Evolutionary conservation across 2,329 filamentous ascomycete genomes (phyloP).

Genomic region (Cytospora paraplurivora): DNA sequence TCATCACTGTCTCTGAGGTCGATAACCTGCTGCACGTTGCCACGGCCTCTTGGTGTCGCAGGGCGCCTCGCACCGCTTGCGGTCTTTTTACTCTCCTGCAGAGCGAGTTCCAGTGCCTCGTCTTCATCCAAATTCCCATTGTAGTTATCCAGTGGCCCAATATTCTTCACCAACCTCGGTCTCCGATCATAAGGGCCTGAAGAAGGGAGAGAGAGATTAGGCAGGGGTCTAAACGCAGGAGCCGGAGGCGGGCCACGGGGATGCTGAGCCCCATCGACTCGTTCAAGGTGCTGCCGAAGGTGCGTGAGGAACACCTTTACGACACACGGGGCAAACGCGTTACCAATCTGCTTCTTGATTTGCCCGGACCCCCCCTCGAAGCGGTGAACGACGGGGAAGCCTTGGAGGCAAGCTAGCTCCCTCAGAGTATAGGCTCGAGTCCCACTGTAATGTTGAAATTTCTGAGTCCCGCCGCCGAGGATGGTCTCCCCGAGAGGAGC

Average conservation of each 20-base stretch:
- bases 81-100: slow-evolving; percentile 8
- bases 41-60: background rate
- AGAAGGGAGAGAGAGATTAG: background rate
- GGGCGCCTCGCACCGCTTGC: background rate
- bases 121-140: background rate
- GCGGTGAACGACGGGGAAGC: slow-evolving; percentile 63
- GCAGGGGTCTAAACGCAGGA: background rate
- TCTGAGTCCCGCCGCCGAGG: slow-evolving; percentile 62
- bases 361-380: slow-evolving; percentile 49
- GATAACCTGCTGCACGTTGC: background rate
- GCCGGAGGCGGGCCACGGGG: background rate
- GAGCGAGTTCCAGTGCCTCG: slow-evolving; percentile 3
- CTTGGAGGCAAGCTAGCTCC: slow-evolving; percentile 71
- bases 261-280: slow-evolving; percentile 42
- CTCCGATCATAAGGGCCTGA: background rate
- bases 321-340: slow-evolving; percentile 70
- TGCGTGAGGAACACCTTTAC: slow-evolving; percentile 53
- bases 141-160: background rate
- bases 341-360: slow-evolving; percentile 70
- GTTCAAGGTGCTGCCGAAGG: slow-evolving; percentile 48
- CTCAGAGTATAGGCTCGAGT: slow-evolving; percentile 63
- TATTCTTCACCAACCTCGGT: background rate
- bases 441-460: slow-evolving; percentile 65
- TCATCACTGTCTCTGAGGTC: background rate
- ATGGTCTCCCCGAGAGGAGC: slow-evolving; percentile 57